Evolutionary conservation across 1,284 basidiomycete species (phyloP).

Genomic region (Vanrija pseudolonga): DNA sequence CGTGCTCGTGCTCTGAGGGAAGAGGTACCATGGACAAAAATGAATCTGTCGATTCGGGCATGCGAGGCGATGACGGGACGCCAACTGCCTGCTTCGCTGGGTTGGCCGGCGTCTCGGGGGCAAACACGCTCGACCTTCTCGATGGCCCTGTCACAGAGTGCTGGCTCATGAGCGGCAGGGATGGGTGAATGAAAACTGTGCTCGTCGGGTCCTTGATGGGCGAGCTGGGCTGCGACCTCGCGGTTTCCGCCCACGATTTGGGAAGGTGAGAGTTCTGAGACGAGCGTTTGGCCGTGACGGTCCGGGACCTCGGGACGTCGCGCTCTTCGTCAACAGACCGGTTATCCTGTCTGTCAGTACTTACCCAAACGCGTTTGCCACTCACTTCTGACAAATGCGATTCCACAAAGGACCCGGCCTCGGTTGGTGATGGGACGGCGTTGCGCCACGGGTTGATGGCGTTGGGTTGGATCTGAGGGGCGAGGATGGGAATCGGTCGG

Average conservation of each 20-base stretch:
- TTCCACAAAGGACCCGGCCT: too few species aligned
- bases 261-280: constrained; percentile 19
- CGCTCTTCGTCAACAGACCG: neutral
- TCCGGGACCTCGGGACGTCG: constrained; percentile 4
- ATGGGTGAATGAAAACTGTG: constrained; percentile 10
- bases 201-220: neutral
- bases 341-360: too few species aligned
- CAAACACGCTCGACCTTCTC: neutral
- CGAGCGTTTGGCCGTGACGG: constrained; percentile 12
- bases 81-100: too few species aligned
- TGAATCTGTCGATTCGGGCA: neutral
- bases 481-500: neutral
- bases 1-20: constrained; percentile 2
- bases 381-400: too few species aligned
- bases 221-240: constrained; percentile 2
- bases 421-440: too few species aligned
- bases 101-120: too few species aligned
- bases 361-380: too few species aligned
- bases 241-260: neutral
- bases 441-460: neutral
- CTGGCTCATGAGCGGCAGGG: constrained; percentile 3
- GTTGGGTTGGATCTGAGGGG: neutral
- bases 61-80: neutral
- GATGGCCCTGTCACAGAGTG: neutral
- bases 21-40: constrained; percentile 3